Percentiles rank a stretch among this genome's conserved stretches.
Conservation (phyloP, 1,139 yeast genomes). For the Kazachstania sp. region DNA sequence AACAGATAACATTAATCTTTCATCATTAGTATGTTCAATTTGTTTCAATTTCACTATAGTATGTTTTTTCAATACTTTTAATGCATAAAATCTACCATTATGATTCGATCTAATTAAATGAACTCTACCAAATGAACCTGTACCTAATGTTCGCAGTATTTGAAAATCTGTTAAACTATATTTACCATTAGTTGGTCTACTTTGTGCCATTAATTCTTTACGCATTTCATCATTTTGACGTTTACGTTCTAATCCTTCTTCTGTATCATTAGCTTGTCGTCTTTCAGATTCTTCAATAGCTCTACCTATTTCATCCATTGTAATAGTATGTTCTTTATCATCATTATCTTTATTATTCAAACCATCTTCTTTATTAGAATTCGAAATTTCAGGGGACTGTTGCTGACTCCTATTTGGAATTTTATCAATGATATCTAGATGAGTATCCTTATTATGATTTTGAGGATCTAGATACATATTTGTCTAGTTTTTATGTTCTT, state of each 20-base stretch:
- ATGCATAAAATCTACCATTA: constrained; percentile 86
- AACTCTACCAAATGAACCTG: constrained; percentile 95
- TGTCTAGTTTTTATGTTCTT: not conserved
- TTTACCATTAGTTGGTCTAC: constrained; percentile 72
- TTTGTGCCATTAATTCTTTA: constrained; percentile 19
- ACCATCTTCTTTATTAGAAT: not conserved
- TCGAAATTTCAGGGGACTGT: not conserved
- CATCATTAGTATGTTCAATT: constrained; percentile 95
- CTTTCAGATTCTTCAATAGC: constrained; percentile 7
- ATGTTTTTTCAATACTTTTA: constrained; percentile 81
- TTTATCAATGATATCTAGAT: not conserved
- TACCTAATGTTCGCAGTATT: constrained; percentile 84
- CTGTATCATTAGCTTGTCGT: not conserved
- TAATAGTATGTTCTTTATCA: not conserved
- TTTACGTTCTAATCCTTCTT: not conserved
- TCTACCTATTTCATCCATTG: constrained; percentile 7
- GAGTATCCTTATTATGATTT: constrained; percentile 5
- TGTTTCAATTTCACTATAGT: constrained; percentile 92
- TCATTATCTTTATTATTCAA: not conserved
- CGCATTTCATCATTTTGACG: constrained; percentile 2
- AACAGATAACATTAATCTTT: constrained; percentile 80
- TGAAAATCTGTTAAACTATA: constrained; percentile 81
- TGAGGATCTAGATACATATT: constrained; percentile 6
- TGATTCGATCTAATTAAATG: constrained; percentile 87
- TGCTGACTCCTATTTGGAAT: not conserved